These are phyloP conservation scores for Beauveria brongniartii DNA, from an alignment of 2,329 filamentous ascomycete genomes.

Conservation along the genomic window DNA sequence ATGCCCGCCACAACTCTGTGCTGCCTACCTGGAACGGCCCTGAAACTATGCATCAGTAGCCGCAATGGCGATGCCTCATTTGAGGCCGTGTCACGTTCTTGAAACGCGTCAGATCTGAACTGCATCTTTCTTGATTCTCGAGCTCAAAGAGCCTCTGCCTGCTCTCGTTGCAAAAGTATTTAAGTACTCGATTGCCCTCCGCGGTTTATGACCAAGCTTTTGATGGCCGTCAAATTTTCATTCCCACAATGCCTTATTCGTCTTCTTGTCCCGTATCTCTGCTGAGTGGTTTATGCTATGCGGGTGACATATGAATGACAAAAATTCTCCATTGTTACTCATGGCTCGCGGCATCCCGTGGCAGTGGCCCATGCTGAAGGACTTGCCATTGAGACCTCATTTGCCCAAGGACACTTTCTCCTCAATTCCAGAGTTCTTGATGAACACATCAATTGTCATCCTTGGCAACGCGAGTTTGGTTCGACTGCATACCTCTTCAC, in stretches of 20 bases:
- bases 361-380: too few species aligned
- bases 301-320: not conserved
- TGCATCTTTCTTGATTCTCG: not conserved
- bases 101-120: not conserved
- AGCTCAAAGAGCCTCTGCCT: not conserved
- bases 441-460: too few species aligned
- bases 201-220: not conserved
- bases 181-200: not conserved
- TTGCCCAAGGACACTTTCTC: too few species aligned
- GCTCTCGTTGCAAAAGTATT: not conserved
- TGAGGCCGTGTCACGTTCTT: not conserved
- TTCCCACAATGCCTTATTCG: too few species aligned
- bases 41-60: not conserved
- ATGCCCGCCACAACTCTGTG: not conserved
- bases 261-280: too few species aligned
- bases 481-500: too few species aligned
- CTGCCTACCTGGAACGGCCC: not conserved
- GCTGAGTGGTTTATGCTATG: not conserved
- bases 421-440: too few species aligned
- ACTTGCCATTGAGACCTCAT: too few species aligned
- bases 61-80: not conserved
- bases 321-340: not conserved
- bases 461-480: too few species aligned
- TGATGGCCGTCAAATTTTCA: not conserved
- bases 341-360: too few species aligned